These are phyloP conservation scores for Fusarium sp. DNA, from an alignment of 2,329 filamentous ascomycete species.

Conservation along the genomic window DNA sequence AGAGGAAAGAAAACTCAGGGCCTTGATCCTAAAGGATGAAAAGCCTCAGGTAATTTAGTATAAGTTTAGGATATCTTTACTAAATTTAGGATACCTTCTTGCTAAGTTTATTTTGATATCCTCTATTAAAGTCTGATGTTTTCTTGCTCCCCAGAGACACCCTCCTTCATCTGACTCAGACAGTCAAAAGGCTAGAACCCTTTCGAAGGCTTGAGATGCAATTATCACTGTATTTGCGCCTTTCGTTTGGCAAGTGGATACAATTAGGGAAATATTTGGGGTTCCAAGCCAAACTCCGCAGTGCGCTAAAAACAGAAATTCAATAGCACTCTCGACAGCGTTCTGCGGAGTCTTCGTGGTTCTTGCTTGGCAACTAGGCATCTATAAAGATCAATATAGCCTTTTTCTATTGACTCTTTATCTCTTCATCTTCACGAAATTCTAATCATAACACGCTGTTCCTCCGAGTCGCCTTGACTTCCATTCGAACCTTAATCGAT, in stretches of 20 bases:
- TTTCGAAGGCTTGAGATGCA: conserved; percentile 7
- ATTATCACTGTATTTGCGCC: neutral
- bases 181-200: neutral
- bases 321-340: neutral
- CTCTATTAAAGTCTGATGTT: neutral
- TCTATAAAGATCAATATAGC: neutral
- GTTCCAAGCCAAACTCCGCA: neutral
- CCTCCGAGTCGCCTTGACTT: neutral
- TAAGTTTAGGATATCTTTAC: neutral
- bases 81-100: neutral
- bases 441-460: neutral
- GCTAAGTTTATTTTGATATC: neutral
- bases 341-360: neutral
- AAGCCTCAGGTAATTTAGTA: neutral
- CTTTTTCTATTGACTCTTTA: neutral
- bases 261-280: neutral
- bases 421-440: neutral
- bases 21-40: neutral
- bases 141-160: neutral
- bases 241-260: conserved; percentile 20
- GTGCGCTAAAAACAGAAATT: neutral
- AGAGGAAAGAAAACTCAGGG: neutral
- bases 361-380: neutral
- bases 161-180: neutral
- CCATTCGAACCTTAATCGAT: neutral